A percentile compares a stretch with the other conserved stretches of the same genome.
phyloP scores from a whole-genome alignment of 2,329 filamentous ascomycete species.

The Ophiocordyceps camponoti-floridani region DNA sequence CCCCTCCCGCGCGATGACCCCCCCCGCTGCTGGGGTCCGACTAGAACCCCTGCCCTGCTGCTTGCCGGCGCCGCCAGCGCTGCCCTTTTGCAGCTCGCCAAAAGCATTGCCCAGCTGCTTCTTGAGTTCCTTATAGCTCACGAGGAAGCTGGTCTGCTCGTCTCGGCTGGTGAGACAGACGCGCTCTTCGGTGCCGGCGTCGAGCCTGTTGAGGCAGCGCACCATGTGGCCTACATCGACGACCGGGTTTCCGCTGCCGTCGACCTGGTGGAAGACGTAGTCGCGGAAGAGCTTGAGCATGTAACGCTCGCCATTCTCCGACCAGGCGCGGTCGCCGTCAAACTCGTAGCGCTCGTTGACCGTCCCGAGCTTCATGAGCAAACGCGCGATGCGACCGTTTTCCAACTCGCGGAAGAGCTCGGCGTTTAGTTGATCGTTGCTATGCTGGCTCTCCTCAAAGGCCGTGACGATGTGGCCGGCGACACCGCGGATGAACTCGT shows the following conservation, averaged over 20 bases:
- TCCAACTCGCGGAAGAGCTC: constrained; percentile 70
- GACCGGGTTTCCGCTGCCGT: constrained; percentile 64
- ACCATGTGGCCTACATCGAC: constrained; percentile 80
- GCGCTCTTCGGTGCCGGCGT: constrained; percentile 75
- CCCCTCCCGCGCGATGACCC: not conserved
- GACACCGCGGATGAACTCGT: constrained; percentile 63
- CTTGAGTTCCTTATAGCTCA: constrained; percentile 80
- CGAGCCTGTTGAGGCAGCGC: constrained; percentile 75
- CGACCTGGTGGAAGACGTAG: constrained; percentile 93
- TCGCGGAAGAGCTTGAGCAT: constrained; percentile 90
- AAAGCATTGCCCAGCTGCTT: constrained; percentile 41
- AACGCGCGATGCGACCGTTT: constrained; percentile 68
- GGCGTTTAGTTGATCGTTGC: constrained; percentile 55
- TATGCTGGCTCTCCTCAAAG: constrained; percentile 64
- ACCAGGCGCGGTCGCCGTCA: constrained; percentile 63
- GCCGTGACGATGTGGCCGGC: constrained; percentile 57
- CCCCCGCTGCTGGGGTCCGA: not conserved
- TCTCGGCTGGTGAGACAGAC: constrained; percentile 76
- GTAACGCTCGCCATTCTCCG: constrained; percentile 83
- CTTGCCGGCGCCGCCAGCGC: constrained; percentile 7
- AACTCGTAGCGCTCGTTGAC: constrained; percentile 84
- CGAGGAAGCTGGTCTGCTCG: constrained; percentile 73
- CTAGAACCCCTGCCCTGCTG: constrained; percentile 18
- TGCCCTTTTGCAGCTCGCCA: constrained; percentile 34
- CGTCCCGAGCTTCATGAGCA: constrained; percentile 65